These are phyloP conservation scores for Cichorium intybus DNA, from an alignment of 140 eudicot species.

Conservation along the genomic window DNA sequence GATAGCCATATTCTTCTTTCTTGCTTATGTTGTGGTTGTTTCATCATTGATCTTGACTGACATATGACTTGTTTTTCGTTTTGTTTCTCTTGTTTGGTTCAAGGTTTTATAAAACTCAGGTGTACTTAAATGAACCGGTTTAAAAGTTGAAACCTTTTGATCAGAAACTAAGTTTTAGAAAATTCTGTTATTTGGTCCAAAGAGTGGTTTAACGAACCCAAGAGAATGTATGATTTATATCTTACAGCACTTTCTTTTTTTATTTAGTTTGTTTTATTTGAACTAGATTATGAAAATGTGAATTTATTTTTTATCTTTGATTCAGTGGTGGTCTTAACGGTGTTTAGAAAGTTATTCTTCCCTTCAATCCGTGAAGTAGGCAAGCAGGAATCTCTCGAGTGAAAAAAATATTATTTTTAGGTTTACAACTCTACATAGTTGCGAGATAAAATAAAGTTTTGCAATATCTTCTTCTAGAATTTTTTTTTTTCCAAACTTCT, in stretches of 20 bases:
- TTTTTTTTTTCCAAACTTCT: too few relatives aligned
- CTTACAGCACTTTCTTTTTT: neutral
- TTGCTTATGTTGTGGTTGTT: slow-evolving; percentile 89
- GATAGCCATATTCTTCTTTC: slow-evolving; percentile 88
- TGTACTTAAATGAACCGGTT: slow-evolving; percentile 1
- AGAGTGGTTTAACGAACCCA: slow-evolving; percentile 12
- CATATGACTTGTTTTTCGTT: slow-evolving; percentile 36
- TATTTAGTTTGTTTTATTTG: neutral
- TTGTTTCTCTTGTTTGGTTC: slow-evolving; percentile 4
- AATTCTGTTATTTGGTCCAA: neutral
- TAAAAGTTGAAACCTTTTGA: slow-evolving; percentile 1
- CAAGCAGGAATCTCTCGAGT: too few relatives aligned
- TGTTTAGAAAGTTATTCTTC: neutral
- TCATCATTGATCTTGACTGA: slow-evolving; percentile 89
- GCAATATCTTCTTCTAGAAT: too few relatives aligned
- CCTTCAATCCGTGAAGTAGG: too few relatives aligned
- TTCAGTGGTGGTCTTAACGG: neutral
- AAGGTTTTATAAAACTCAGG: neutral
- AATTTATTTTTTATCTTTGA: neutral
- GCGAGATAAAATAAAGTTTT: too few relatives aligned
- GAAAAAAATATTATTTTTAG: too few relatives aligned
- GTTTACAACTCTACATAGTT: too few relatives aligned
- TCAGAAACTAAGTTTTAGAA: neutral
- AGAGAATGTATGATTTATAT: slow-evolving; percentile 8
- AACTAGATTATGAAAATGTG: slow-evolving; percentile 2